A percentile compares a stretch with the other conserved stretches of the same genome.
These are phyloP conservation scores for Trapa bicornis DNA, from an alignment of 345 rosid species.

Conservation along the genomic window DNA sequence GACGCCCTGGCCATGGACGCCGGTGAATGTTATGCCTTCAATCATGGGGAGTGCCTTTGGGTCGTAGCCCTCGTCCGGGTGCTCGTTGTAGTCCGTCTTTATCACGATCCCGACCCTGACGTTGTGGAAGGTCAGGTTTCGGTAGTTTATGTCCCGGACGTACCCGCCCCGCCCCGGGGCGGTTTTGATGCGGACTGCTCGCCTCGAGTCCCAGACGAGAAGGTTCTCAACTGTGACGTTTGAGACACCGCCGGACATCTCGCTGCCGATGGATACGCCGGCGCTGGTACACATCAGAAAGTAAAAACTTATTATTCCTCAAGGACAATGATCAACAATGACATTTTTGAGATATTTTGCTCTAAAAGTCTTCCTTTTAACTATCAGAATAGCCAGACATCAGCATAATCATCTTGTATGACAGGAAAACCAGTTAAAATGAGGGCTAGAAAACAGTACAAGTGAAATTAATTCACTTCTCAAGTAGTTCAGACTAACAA, in stretches of 20 bases:
- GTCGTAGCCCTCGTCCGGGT: constrained; percentile 70
- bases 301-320: background rate
- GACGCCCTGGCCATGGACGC: constrained; percentile 82
- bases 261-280: constrained; percentile 92
- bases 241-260: constrained; percentile 98
- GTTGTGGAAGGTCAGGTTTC: constrained; percentile 72
- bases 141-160: constrained; percentile 49
- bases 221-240: constrained; percentile 71
- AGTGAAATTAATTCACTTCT: background rate
- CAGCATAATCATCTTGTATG: background rate
- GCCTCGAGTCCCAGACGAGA: constrained; percentile 82
- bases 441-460: background rate
- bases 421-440: background rate
- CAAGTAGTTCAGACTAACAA: background rate
- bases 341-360: background rate
- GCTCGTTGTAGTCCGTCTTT: constrained; percentile 93
- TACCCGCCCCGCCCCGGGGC: constrained; percentile 94
- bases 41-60: constrained; percentile 64
- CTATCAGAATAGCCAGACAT: background rate
- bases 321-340: background rate
- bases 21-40: constrained; percentile 53
- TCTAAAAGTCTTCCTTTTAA: background rate
- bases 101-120: constrained; percentile 82
- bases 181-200: constrained; percentile 90
- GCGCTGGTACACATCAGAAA: constrained; percentile 51